Percentiles rank a stretch among this genome's conserved stretches.
Evolutionary conservation across 768 basidiomycete species (phyloP).

Genomic region (Postia placenta): DNA sequence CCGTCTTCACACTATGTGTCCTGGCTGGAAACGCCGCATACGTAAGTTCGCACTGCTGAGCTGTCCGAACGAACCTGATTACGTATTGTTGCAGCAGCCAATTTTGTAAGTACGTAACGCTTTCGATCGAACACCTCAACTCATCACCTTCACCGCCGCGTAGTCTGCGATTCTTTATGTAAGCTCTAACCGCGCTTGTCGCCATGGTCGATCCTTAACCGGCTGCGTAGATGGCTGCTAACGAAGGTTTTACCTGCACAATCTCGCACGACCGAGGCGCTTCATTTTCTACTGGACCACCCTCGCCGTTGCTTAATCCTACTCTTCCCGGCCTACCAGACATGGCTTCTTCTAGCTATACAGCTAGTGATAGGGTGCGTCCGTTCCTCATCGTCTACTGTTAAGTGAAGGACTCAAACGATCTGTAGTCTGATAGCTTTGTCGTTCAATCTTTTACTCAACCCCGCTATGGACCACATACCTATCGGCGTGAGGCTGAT

Average conservation of each 20-base stretch:
- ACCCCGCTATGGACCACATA: slow-evolving; percentile 56
- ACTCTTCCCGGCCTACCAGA: slow-evolving; percentile 88
- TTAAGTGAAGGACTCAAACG: too few species aligned
- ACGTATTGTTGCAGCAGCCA: too few species aligned
- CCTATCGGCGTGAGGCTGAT: slow-evolving; percentile 64
- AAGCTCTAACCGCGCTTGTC: slow-evolving; percentile 35
- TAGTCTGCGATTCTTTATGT: slow-evolving; percentile 83
- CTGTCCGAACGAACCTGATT: too few species aligned
- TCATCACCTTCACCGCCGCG: slow-evolving; percentile 1
- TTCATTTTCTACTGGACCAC: slow-evolving; percentile 90
- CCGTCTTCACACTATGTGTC: slow-evolving; percentile 37
- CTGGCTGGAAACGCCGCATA: slow-evolving; percentile 52
- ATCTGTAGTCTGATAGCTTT: slow-evolving; percentile 41
- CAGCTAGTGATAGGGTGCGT: slow-evolving; percentile 67
- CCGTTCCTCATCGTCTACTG: too few species aligned
- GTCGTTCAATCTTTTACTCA: slow-evolving; percentile 80
- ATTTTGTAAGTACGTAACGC: slow-evolving; percentile 87
- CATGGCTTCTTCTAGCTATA: slow-evolving; percentile 77
- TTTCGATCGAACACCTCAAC: neutral
- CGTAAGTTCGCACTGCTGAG: too few species aligned
- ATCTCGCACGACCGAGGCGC: slow-evolving; percentile 66
- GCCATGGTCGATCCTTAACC: too few species aligned
- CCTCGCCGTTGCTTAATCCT: slow-evolving; percentile 88
- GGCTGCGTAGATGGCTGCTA: slow-evolving; percentile 61
- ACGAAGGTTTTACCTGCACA: slow-evolving; percentile 50